Evolutionary conservation across 768 basidiomycete species (phyloP), one percentile per base, ranked within the genome.

Genomic region (Tricholoma terreum): DNA sequence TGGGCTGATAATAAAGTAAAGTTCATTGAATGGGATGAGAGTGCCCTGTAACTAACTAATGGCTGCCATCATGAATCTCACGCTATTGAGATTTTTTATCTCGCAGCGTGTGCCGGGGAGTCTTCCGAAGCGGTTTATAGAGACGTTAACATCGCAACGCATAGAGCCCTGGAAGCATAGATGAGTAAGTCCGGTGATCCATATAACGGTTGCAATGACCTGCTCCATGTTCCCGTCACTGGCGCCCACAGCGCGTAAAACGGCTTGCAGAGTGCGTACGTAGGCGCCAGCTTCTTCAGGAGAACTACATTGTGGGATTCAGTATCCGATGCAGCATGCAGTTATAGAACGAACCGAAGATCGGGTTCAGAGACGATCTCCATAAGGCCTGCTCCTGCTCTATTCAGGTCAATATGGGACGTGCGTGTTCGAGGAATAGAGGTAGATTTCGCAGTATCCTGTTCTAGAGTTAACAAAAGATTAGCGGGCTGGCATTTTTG

Each of bases 171-270:
- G 54, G 19, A 48, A 30, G 17, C 6, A 33, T 21, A 22, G 42
- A 7, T 43, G 40, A 19, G 36, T 55, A 4, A 40, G 36, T 6
- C 34, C 24, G 8, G 24, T 7, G 22, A 42, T 30, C 12, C n/a
- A n/a, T 11, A 14, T 19, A 42, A 22, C 19, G 8, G 34, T 56
- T 19, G 14, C 17, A 24, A 12, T 22, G 52, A 92, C 96, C 71
- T 93, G 87, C 63, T 99, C 97, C 97, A 98, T 98, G 66, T 95
- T 95, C 1, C 92, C 94, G 68, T 96, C 93, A 60, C 93, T 94
- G 0, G 92, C 86, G 0, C 92, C 94, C 3, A 96, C 78, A 14
- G 90, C 80, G 15, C 95, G 82, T 7, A 98, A 74, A 15, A 97
- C 66, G 4, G 85, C 81, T 68, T 97, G 94, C 1, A 99, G 76